phyloP scores from a whole-genome alignment of 2,329 filamentous ascomycete genomes.

The Cytospora piceicola region DNA sequence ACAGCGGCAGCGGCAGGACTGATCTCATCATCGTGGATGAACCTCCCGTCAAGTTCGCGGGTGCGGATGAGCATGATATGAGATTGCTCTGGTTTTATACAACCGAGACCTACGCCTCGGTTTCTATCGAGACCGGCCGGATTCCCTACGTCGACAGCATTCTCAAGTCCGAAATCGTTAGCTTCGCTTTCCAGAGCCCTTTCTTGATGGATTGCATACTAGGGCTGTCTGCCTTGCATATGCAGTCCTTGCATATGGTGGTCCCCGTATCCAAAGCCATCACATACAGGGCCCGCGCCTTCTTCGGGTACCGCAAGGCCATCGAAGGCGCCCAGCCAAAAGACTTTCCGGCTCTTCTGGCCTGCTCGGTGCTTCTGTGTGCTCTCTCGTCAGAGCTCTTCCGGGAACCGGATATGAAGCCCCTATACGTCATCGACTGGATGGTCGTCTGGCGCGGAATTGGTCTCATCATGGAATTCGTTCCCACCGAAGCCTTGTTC shows the following conservation, averaged over 20 bases:
- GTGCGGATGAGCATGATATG: conserved; percentile 51
- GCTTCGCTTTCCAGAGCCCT: conserved; percentile 54
- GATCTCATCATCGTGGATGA: conserved; percentile 40
- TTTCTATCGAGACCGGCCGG: conserved; percentile 46
- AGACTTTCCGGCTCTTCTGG: conserved; percentile 55
- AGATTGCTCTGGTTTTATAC: conserved; percentile 61
- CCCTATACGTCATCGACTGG: conserved; percentile 59
- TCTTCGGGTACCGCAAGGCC: conserved; percentile 56
- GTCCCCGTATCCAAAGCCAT: conserved; percentile 46
- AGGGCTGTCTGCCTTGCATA: conserved; percentile 54
- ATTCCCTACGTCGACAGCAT: conserved; percentile 45
- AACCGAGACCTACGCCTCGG: conserved; percentile 49
- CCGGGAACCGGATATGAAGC: conserved; percentile 48
- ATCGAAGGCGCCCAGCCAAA: conserved; percentile 50
- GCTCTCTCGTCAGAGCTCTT: conserved; percentile 56
- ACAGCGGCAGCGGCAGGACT: conserved; percentile 32
- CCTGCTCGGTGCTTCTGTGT: conserved; percentile 55
- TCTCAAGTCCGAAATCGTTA: conserved; percentile 52
- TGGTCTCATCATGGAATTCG: conserved; percentile 51
- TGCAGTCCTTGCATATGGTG: conserved; percentile 46
- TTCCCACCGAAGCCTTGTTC: conserved; percentile 38
- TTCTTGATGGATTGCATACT: conserved; percentile 62
- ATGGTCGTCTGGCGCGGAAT: conserved; percentile 60
- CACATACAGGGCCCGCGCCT: conserved; percentile 53
- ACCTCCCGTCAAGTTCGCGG: conserved; percentile 42